Conservation (phyloP, 139 green algal species). For the Trebouxia sp. region DNA sequence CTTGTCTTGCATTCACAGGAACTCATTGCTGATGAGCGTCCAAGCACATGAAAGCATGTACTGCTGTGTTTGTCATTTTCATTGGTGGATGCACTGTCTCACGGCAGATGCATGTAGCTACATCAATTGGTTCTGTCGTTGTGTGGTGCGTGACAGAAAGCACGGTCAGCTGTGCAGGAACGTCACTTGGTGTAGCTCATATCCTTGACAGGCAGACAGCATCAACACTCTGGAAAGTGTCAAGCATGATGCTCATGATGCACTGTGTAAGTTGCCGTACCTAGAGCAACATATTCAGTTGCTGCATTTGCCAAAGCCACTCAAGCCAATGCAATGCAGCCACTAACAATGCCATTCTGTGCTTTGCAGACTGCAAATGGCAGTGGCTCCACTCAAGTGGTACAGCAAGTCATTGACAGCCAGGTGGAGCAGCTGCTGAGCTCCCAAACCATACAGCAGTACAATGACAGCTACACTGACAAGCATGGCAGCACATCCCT, state of each 20-base stretch:
- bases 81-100: no score
- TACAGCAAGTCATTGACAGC: slow-evolving; percentile 46
- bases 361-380: neutral
- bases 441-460: slow-evolving; percentile 25
- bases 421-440: slow-evolving; percentile 54
- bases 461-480: slow-evolving; percentile 42
- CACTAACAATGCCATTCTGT: neutral
- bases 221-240: neutral
- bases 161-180: no score
- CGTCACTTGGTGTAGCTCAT: no score
- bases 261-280: neutral
- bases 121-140: no score
- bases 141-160: no score
- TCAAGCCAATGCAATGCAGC: neutral
- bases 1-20: neutral
- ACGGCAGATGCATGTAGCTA: no score
- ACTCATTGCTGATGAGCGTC: neutral
- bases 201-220: no score
- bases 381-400: neutral
- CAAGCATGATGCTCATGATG: neutral
- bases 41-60: neutral
- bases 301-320: neutral
- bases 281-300: neutral
- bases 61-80: neutral
- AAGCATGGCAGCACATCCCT: slow-evolving; percentile 45